Conservation (phyloP, 495 filamentous ascomycete species). For the Cercophora scortea region DNA sequence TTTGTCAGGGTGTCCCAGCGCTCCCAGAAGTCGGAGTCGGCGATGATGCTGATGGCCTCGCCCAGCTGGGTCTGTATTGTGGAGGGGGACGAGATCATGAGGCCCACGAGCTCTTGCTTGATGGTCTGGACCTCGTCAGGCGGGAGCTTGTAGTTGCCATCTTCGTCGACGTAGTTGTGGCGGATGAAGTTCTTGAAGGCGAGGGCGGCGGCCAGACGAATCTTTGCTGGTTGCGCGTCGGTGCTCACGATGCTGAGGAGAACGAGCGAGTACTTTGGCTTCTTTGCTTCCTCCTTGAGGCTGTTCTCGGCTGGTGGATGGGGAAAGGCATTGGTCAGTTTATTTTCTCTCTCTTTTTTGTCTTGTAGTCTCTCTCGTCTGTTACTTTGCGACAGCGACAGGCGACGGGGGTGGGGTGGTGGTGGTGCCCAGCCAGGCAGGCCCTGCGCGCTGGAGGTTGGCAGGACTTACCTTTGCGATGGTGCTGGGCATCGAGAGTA, state of each 20-base stretch:
- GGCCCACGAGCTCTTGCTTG: slow-evolving; percentile 85
- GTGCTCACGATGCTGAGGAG: slow-evolving; percentile 83
- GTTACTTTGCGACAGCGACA: not conserved
- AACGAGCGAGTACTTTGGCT: slow-evolving; percentile 77
- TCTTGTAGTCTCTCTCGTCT: not conserved
- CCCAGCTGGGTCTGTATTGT: slow-evolving; percentile 88
- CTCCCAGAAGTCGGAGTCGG: slow-evolving; percentile 95
- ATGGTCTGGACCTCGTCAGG: slow-evolving; percentile 74
- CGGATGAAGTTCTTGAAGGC: slow-evolving; percentile 98
- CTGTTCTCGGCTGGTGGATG: slow-evolving; percentile 60
- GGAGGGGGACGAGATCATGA: slow-evolving; percentile 88
- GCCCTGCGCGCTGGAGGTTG: too few relatives aligned
- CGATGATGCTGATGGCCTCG: slow-evolving; percentile 92
- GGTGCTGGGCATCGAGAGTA: slow-evolving; percentile 75
- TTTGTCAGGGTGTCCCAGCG: slow-evolving; percentile 83
- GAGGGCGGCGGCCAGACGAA: slow-evolving; percentile 80
- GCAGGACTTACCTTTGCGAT: slow-evolving; percentile 69
- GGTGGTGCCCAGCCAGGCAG: not conserved
- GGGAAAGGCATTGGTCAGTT: not conserved
- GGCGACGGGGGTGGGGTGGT: not conserved
- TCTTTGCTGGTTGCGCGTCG: slow-evolving; percentile 58
- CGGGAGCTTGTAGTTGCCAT: slow-evolving; percentile 82
- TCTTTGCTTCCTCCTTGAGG: slow-evolving; percentile 65
- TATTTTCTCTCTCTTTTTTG: not conserved
- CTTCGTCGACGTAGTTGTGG: slow-evolving; percentile 83